Evolutionary conservation across 257 asterid species (phyloP), one percentile per base, ranked within the genome.

Genomic region (Nicotiana knightiana): DNA sequence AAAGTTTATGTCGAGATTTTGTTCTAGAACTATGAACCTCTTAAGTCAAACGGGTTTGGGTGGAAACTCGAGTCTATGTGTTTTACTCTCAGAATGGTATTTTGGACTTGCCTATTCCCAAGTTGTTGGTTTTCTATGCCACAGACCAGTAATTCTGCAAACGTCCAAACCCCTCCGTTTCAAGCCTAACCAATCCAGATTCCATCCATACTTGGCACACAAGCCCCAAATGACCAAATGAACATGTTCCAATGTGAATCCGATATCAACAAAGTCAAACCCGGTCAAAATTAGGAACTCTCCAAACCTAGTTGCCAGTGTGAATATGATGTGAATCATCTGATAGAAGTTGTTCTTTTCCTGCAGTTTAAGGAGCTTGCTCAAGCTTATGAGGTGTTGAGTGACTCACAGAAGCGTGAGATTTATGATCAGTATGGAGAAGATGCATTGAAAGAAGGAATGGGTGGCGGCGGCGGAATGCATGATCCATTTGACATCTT

Each of bases 361-460:
- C 39, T 71, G 7, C 90, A 92, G 97, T 92, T 92, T 46, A 92
- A 92, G 88, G 97, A 92, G 94, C 85, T 92, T 75, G 92, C 94
- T 81, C 97, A 92, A 54, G 97, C 97, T 8, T 92, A 92, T 64
- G 97, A 92, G 86, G 97, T 91, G 43, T 79, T 92, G 84, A 91
- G 93, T 76, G 92, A 92, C 64, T 93, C 94, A 0, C 93, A 92
- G 80, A 92, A 92, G 67, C 92, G 97, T 13, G 97, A 89, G 70
- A 89, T 92, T n/a, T 92, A 92, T 73, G 97, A 92, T 71, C 91
- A 91, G 70, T 92, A 91, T 82, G 97, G 97, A 70, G 97, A 92
- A 76, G 97, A 92, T 86, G 97, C 92, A 0, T 94, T 92, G 77
- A 92, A 92, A 86, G 97, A 92, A 85, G 94, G 94, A 85, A 92